Evolutionary conservation across 2,329 filamentous ascomycete genomes (phyloP).

Genomic region (Colletotrichum caudatum): DNA sequence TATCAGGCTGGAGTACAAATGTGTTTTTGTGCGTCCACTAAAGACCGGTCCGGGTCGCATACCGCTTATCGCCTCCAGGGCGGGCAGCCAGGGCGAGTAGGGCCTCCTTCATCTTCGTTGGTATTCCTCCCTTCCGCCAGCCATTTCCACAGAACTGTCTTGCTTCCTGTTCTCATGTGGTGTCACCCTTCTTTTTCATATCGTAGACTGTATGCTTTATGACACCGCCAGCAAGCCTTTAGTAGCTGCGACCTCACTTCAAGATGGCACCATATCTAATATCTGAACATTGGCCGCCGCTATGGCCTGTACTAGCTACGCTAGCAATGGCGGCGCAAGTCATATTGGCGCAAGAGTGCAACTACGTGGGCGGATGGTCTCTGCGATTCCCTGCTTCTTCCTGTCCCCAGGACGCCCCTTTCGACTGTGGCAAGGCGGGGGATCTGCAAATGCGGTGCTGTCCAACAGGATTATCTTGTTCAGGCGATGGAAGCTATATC

Average conservation of each 20-base stretch:
- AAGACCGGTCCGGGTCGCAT: background rate
- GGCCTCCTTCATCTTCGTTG: background rate
- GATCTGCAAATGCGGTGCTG: slow-evolving; percentile 4
- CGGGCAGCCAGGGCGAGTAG: background rate
- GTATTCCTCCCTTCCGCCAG: background rate
- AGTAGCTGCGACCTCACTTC: background rate
- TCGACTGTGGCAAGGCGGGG: slow-evolving; percentile 14
- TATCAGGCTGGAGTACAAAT: background rate
- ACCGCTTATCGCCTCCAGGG: background rate
- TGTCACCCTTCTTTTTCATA: background rate
- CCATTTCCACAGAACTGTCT: background rate
- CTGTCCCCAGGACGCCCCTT: slow-evolving; percentile 9
- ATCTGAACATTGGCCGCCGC: too few relatives aligned
- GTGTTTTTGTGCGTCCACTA: background rate
- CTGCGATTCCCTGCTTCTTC: slow-evolving; percentile 11
- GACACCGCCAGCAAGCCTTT: background rate
- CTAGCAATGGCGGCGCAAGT: background rate
- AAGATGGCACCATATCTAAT: background rate
- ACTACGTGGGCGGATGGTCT: slow-evolving; percentile 10
- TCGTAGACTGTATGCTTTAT: too few relatives aligned
- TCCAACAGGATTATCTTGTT: slow-evolving; percentile 8
- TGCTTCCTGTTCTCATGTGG: background rate
- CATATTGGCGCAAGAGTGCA: background rate
- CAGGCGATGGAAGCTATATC: slow-evolving; percentile 4
- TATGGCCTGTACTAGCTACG: background rate